Evolutionary conservation across 495 filamentous ascomycete genomes (phyloP), one percentile per base, ranked within the genome.

Genomic region (Xanthoparmelia taractica): DNA sequence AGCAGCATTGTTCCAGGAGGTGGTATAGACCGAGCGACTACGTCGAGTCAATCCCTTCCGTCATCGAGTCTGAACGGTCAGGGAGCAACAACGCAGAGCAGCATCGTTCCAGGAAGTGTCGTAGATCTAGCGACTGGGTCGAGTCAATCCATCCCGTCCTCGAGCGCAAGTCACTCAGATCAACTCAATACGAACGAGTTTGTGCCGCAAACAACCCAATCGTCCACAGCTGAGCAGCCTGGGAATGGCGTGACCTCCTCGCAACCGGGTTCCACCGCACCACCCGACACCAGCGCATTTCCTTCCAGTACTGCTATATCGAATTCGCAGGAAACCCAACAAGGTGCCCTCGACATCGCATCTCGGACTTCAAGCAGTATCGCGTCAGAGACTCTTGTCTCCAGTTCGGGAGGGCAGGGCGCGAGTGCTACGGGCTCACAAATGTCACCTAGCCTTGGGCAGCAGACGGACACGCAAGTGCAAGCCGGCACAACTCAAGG

Each of bases 381-480:
- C 10, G 47, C 25, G 47, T 50, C 47, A 1, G 47, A 27, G 23
- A 29, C 47, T 50, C 17, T 12, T 50, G 47, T 50, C 23, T 50
- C 25, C 8, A 15, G 2, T 29, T 23, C 47, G 29, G 47, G 11
- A 27, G 47, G 25, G 12, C 47, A 50, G 25, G 25, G 47, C 23
- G 23, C 27, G 48, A 52, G 27, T 52, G 31, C 48, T 52, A 15
- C 13, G 5, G 48, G 27, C 52, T 29, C 36, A 17, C 34, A 36
- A 13, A 27, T 25, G 18, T 34, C 12, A 41, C 15, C 36, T 33
- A 38, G 36, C 48, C 11, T 48, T 58, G 40, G 12, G 29, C 37
- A 58, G 36, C 57, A 43, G 8, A 61, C 48, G 3, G 18, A 25
- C 36, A 55, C 59, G 23, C 45, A 41, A 52, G 52, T 27, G 20